Percentiles rank a stretch among this genome's conserved stretches.
These are phyloP conservation scores for Narthecium ossifragum DNA, from an alignment of 106 monocot genomes.

Conservation along the genomic window DNA sequence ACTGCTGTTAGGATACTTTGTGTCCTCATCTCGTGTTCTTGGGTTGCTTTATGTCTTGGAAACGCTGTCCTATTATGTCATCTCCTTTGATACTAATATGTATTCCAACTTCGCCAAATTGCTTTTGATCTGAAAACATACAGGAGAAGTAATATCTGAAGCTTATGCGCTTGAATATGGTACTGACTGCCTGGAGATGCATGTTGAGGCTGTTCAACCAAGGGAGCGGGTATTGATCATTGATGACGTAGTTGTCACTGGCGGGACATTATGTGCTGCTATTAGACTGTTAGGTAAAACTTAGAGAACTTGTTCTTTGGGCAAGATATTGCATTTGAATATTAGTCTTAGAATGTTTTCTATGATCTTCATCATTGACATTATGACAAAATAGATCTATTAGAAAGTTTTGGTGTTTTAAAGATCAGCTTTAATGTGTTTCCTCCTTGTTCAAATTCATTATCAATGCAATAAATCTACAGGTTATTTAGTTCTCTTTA, in stretches of 20 bases:
- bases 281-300: slow-evolving; percentile 45
- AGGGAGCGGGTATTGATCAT: slow-evolving; percentile 50
- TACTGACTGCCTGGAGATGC: slow-evolving; percentile 58
- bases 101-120: too few relatives aligned
- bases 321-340: too few relatives aligned
- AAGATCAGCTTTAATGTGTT: too few relatives aligned
- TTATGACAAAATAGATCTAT: too few relatives aligned
- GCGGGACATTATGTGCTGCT: slow-evolving; percentile 64
- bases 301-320: too few relatives aligned
- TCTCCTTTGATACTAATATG: not conserved
- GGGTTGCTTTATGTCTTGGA: not conserved
- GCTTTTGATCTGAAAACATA: too few relatives aligned
- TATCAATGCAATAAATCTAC: too few relatives aligned
- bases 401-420: too few relatives aligned
- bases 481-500: too few relatives aligned
- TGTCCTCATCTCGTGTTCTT: not conserved
- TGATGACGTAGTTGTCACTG: slow-evolving; percentile 66
- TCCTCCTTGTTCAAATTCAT: too few relatives aligned
- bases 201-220: slow-evolving; percentile 39
- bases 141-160: slow-evolving; percentile 60
- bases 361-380: too few relatives aligned
- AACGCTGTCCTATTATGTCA: not conserved
- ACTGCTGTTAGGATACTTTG: not conserved
- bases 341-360: too few relatives aligned
- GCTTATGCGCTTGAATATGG: slow-evolving; percentile 62